Conservation (phyloP, 2,329 filamentous ascomycete genomes). For the Leptoxyphium fumago region DNA sequence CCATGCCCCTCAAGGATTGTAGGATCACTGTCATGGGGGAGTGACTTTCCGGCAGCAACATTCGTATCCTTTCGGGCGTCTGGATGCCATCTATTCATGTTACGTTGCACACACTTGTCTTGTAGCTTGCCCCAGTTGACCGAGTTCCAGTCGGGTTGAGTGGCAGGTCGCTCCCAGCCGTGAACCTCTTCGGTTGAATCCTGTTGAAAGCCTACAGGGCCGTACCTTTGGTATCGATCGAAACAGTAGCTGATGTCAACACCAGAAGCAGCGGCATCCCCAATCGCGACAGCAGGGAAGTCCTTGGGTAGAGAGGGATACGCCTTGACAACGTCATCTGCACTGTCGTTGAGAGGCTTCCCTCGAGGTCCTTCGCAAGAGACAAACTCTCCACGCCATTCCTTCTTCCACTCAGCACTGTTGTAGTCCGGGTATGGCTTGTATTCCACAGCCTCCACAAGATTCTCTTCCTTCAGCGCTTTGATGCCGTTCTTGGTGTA, state of each 20-base stretch:
- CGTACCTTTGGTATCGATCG: constrained; percentile 39
- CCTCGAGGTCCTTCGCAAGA: constrained; percentile 49
- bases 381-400: constrained; percentile 43
- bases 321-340: constrained; percentile 50
- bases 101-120: constrained; percentile 47
- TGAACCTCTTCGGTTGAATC: constrained; percentile 25
- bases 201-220: constrained; percentile 43
- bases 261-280: constrained; percentile 45
- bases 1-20: constrained; percentile 1
- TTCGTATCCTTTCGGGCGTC: constrained; percentile 22
- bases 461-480: constrained; percentile 9
- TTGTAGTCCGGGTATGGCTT: constrained; percentile 62
- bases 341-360: constrained; percentile 35
- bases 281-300: constrained; percentile 48
- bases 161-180: constrained; percentile 21
- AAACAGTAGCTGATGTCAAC: constrained; percentile 54
- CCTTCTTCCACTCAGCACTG: constrained; percentile 41
- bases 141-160: constrained; percentile 42
- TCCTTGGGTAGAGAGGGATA: constrained; percentile 41
- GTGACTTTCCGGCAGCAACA: constrained; percentile 9
- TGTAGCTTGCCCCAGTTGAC: constrained; percentile 61
- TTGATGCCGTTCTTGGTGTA: constrained; percentile 22
- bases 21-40: constrained; percentile 8
- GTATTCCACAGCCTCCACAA: constrained; percentile 34
- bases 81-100: constrained; percentile 45